Conservation (phyloP, 2,329 filamentous ascomycete species). For the Talaromyces piceae region DNA sequence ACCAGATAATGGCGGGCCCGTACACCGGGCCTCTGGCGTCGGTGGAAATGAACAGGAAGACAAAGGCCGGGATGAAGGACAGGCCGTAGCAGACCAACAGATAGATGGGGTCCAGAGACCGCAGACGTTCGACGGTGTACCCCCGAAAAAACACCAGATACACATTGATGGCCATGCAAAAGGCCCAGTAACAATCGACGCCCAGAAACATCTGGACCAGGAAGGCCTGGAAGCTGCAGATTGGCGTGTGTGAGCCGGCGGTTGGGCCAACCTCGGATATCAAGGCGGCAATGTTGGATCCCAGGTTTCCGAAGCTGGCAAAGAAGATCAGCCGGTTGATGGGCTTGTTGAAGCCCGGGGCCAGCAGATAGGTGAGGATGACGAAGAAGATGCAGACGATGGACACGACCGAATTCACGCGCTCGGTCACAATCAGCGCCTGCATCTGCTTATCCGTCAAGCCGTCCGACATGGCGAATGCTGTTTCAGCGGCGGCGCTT, state of each 20-base stretch:
- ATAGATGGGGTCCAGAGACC: constrained; percentile 61
- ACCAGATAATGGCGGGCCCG: constrained; percentile 67
- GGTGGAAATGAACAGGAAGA: constrained; percentile 55
- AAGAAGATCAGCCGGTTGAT: constrained; percentile 76
- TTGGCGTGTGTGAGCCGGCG: constrained; percentile 39
- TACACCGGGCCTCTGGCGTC: constrained; percentile 51
- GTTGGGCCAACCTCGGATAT: constrained; percentile 55
- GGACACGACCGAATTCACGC: constrained; percentile 16
- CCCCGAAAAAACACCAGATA: constrained; percentile 68
- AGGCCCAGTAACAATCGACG: constrained; percentile 63
- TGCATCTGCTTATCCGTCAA: background rate
- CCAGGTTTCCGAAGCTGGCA: constrained; percentile 67
- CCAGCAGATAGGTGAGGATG: constrained; percentile 15
- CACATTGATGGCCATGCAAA: constrained; percentile 73
- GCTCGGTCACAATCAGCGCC: constrained; percentile 14
- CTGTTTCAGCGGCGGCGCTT: background rate
- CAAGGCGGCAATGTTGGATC: constrained; percentile 64
- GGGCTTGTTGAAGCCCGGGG: constrained; percentile 17
- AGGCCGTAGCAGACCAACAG: constrained; percentile 61
- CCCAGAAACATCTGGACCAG: constrained; percentile 60
- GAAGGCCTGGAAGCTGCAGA: constrained; percentile 68
- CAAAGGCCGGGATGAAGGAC: constrained; percentile 58
- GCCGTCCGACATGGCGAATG: background rate
- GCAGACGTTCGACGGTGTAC: constrained; percentile 55
- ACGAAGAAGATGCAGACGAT: constrained; percentile 15